Percentiles rank a stretch among this genome's conserved stretches.
Conservation (phyloP, 176 grass and related monocot genomes). For the Melocanna baccifera region DNA sequence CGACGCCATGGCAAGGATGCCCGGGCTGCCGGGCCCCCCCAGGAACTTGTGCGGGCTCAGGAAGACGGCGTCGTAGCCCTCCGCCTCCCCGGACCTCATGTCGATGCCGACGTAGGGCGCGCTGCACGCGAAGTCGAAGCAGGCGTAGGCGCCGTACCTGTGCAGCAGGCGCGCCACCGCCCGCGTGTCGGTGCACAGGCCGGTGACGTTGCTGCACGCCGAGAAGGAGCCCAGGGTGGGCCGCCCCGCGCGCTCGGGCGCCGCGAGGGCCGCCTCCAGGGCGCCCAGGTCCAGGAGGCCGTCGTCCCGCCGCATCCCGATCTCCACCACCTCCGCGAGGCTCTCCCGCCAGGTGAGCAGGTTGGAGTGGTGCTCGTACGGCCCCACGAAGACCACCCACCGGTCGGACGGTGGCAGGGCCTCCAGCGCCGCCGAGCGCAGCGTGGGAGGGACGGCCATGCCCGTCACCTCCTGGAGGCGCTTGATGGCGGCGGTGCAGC, state of each 20-base stretch:
- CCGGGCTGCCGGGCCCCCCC: slow-evolving; percentile 60
- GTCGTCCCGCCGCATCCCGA: slow-evolving; percentile 24
- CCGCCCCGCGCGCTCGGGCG: slow-evolving; percentile 16
- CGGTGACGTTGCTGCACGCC: slow-evolving; percentile 75
- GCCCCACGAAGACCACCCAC: slow-evolving; percentile 70
- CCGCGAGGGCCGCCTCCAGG: slow-evolving; percentile 34
- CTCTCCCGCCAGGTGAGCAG: slow-evolving; percentile 73
- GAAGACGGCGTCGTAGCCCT: slow-evolving; percentile 80
- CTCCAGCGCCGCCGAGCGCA: slow-evolving; percentile 18
- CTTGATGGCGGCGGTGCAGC: slow-evolving; percentile 49
- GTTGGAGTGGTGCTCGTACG: slow-evolving; percentile 87
- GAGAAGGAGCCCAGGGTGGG: slow-evolving; percentile 76
- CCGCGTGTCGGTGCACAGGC: slow-evolving; percentile 53
- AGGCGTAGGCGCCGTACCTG: slow-evolving; percentile 57
- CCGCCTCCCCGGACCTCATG: slow-evolving; percentile 50
- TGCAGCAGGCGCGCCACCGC: slow-evolving; percentile 53
- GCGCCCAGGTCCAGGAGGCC: slow-evolving; percentile 47
- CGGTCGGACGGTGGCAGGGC: slow-evolving; percentile 42
- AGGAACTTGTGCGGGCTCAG: slow-evolving; percentile 82
- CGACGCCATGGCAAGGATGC: slow-evolving; percentile 68
- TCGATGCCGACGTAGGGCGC: slow-evolving; percentile 65
- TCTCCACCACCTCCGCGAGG: slow-evolving; percentile 62
- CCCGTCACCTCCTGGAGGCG: slow-evolving; percentile 59
- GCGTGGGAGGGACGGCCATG: slow-evolving; percentile 35
- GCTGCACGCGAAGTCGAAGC: slow-evolving; percentile 85